Base-by-base conservation (phyloP, 305 asterid species). In the Solanum hybrid region DNA sequence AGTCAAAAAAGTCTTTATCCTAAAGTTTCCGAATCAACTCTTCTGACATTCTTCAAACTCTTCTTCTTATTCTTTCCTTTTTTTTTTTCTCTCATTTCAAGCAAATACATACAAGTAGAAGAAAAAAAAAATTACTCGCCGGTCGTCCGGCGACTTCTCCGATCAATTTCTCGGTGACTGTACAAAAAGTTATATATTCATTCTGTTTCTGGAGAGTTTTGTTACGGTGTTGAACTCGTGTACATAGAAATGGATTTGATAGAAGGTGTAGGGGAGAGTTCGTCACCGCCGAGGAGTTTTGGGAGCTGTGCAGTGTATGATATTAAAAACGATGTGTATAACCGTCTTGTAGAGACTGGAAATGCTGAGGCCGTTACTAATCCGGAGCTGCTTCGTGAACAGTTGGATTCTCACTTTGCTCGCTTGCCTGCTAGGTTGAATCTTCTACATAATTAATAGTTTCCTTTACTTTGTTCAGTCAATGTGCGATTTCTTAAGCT, bases 211-310 rank as follows among this genome's bases (percentile, higher is more conserved):
- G 88, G 87, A 24, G 24, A 24, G 34, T 78, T 73, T 75, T 38
- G 85, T 5, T 51, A 75, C 42, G 26, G 40, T 4, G 38, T 51
- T 42, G 42, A 79, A 38, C 4, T 35, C 38, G 56, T 64, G 85
- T 77, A 42, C 34, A 92, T 34, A 66, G 7, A 72, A 73, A 93
- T 96, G 99, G 97, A 97, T 91, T 96, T 96, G 81, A 92, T 60
- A 51, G 98, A 97, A 94, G 99, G 94, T 89, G 98, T 95, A 6
- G 99, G 98, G 19, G 99, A 96, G 95, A 96, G 98, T 87, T 95
- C 97, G 87, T 96, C 99, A 90, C 99, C 99, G 91, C 95, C 95
- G 89, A 93, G 95, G 95, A 95, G 95, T 92, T 92, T 91, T 90
- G 95, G 96, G 86, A 92, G 96, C 92, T 93, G 92, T 69, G 94